phyloP scores from a whole-genome alignment of 2,329 filamentous ascomycete genomes.

The Colletotrichum melonis region DNA sequence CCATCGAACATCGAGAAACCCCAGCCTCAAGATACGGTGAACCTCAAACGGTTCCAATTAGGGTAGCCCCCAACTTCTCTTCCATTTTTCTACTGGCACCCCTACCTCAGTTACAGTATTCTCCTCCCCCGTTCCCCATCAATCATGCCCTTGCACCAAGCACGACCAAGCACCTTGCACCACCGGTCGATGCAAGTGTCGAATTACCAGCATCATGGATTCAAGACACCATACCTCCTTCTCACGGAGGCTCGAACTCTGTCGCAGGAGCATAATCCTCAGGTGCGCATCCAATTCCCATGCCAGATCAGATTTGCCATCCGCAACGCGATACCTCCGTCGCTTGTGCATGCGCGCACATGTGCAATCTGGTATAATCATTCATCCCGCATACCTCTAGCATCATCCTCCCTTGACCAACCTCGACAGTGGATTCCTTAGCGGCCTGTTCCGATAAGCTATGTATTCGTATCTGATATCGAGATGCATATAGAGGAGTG shows the following conservation, averaged over 20 bases:
- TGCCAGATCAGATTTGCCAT: slow-evolving; percentile 21
- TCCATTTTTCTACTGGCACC: neutral
- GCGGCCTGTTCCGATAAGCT: neutral
- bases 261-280: neutral
- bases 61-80: neutral
- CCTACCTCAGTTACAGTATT: neutral
- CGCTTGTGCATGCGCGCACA: neutral
- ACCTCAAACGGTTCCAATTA: neutral
- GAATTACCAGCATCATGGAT: slow-evolving; percentile 29
- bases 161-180: slow-evolving; percentile 15
- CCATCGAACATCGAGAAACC: neutral
- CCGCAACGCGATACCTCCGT: neutral
- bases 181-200: slow-evolving; percentile 11
- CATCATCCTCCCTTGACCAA: neutral
- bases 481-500: neutral
- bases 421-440: neutral
- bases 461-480: neutral
- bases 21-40: slow-evolving; percentile 11
- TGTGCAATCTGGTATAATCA: neutral
- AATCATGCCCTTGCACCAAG: slow-evolving; percentile 7
- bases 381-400: neutral
- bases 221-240: slow-evolving; percentile 1
- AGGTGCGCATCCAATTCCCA: slow-evolving; percentile 10
- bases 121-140: neutral
- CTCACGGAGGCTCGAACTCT: slow-evolving; percentile 6